Base-by-base conservation (phyloP, 1,139 yeast species). In the Lodderomyces metapsilosis region DNA sequence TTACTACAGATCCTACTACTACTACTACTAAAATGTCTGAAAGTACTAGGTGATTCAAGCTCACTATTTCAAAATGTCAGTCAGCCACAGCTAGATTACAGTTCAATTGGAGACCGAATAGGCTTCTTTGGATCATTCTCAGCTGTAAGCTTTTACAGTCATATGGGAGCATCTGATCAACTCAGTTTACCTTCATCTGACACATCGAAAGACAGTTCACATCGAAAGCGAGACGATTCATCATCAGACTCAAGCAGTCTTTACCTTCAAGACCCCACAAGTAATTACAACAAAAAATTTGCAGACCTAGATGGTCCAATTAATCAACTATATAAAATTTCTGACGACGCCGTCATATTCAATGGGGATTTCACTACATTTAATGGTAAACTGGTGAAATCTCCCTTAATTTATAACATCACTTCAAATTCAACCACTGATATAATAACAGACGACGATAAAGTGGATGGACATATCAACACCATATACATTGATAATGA, bases 51-150 rank as follows among this genome's bases (percentile, higher is more conserved):
- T n/a, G 39, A 37, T 9, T 25, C 34, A 5, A 18, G 27, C 8
- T 33, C 35, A 18, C 16, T 43, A 11, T 52, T 54, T 42, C 43
- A 47, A 40, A 38, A 41, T 13, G 40, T 58, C 9, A 13, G 39
- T 10, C 68, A 53, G 22, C 77, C 77, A 2, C 52, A 48, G 7
- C 49, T 73, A 21, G 55, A 67, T 41, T 70, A 61, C 43, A 44
- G 51, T 18, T 50, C 52, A 34, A 30, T 68, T 31, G 75, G 80
- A 25, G 63, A 67, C 15, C 55, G 68, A 43, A 62, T 88, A 38
- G 82, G 84, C 5, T 52, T 87, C 13, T 71, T 85, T 39, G 96
- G 96, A 8, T 64, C 72, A 33, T 84, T 79, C 52, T 76, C 78
- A 45, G 80, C 84, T 12, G 57, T 84, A 22, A 76, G 92, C 1